Evolutionary conservation across 768 basidiomycete species (phyloP).

Genomic region (Russula earlei): DNA sequence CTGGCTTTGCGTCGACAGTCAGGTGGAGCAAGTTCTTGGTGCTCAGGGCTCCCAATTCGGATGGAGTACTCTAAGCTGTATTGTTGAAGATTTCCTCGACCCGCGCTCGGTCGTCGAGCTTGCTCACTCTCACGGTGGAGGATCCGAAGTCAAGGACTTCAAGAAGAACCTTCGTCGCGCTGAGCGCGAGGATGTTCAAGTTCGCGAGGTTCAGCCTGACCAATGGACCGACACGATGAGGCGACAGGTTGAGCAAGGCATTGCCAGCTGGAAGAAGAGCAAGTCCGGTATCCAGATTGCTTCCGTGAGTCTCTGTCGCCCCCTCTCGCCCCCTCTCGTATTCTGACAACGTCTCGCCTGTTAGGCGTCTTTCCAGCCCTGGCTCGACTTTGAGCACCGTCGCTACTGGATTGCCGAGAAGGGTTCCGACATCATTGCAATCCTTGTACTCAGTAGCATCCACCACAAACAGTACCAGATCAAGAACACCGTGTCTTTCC

Average conservation of each 20-base stretch:
- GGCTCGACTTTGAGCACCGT: slow-evolving; percentile 46
- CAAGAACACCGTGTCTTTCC: slow-evolving; percentile 48
- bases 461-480: slow-evolving; percentile 39
- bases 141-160: too few relatives aligned
- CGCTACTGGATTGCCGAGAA: slow-evolving; percentile 47
- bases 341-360: too few relatives aligned
- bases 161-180: too few relatives aligned
- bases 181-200: slow-evolving; percentile 42
- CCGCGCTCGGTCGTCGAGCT: slow-evolving; percentile 38
- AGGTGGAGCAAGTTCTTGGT: slow-evolving; percentile 42
- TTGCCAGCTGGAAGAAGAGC: slow-evolving; percentile 44
- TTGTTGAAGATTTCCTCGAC: slow-evolving; percentile 47
- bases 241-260: slow-evolving; percentile 40
- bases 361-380: slow-evolving; percentile 41
- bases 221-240: slow-evolving; percentile 39
- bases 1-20: slow-evolving; percentile 50
- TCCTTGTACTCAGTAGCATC: slow-evolving; percentile 44
- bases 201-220: slow-evolving; percentile 33
- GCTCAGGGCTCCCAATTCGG: slow-evolving; percentile 31
- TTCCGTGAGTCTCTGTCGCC: slow-evolving; percentile 4
- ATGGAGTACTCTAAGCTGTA: slow-evolving; percentile 51
- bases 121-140: too few relatives aligned
- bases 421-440: slow-evolving; percentile 32
- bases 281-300: too few relatives aligned
- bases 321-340: too few relatives aligned